Evolutionary conservation across 2,329 filamentous ascomycete species (phyloP), one percentile per base, ranked within the genome.

Genomic region (Aureobasidium mangrovei): DNA sequence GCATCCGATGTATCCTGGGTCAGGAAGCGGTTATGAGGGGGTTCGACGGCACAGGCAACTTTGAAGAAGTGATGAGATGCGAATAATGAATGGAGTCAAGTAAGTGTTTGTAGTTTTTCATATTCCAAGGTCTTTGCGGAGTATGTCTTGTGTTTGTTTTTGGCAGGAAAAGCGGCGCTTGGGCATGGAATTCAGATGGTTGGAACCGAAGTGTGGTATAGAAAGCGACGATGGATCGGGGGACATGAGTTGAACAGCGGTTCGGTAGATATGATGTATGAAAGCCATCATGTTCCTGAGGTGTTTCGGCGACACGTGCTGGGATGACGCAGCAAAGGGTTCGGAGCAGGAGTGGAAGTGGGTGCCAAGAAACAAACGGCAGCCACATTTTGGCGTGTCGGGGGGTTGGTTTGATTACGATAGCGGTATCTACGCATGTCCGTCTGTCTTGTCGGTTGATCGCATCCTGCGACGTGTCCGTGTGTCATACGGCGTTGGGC

Each of bases 381-480:
- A 52, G 48, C 48, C 48, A 52, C 48, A 18, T 43, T 48, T 7
- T 12, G 33, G 31, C 12, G 48, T 31, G 36, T 29, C 36, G 18
- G 36, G 24, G 36, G 36, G 18, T 29, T 35, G 33, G 35, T 38
- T 49, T 42, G 48, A 52, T 52, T 52, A 52, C 48, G 48, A 43
- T 51, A 28, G 38, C 47, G 47, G 41, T 10, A 33, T 36, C 26
- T 18, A 41, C 8, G 31, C 6, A 18, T 43, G 29, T 36, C 41
- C 28, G 32, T n/a, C 47, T 31, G 27, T 29, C 26, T 48, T 24
- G 36, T 51, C 28, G 18, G 38, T 42, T 51, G 47, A 51, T 51
- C 24, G 48, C 31, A 52, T 52, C 39, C 24, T 38, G 39, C 48
- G 48, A 52, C 48, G 48, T 52, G 48, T 43, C 39, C 48, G 48